phyloP scores from a whole-genome alignment of 495 filamentous ascomycete species.

The Aspergillus nidulans region DNA sequence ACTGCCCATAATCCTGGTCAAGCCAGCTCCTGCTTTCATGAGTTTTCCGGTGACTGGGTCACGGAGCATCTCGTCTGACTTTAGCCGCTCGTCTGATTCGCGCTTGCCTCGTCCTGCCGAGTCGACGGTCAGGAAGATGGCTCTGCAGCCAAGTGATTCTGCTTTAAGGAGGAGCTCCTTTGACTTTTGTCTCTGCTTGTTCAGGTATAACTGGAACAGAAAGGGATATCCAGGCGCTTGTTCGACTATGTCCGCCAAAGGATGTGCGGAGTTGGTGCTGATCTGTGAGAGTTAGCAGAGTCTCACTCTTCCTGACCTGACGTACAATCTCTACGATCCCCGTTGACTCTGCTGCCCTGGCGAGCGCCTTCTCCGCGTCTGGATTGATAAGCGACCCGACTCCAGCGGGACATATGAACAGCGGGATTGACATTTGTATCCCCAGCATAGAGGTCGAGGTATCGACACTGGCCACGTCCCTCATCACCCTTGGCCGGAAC shows the following conservation, averaged over 20 bases:
- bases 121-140: constrained; percentile 75
- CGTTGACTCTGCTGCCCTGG: background rate
- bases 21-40: constrained; percentile 48
- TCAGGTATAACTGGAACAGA: constrained; percentile 74
- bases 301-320: background rate
- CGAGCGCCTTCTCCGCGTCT: constrained; percentile 2
- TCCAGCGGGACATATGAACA: constrained; percentile 6
- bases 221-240: constrained; percentile 26
- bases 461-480: background rate
- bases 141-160: constrained; percentile 45
- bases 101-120: constrained; percentile 79
- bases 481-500: constrained; percentile 6
- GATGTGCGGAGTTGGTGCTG: constrained; percentile 3
- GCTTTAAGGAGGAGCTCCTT: constrained; percentile 40
- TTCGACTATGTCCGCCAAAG: background rate
- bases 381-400: background rate
- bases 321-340: constrained; percentile 5
- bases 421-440: background rate
- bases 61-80: constrained; percentile 33
- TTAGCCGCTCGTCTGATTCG: constrained; percentile 70
- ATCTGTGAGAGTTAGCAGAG: background rate
- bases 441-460: background rate
- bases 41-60: constrained; percentile 38
- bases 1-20: constrained; percentile 58
- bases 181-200: constrained; percentile 56